Evolutionary conservation across 2,329 filamentous ascomycete species (phyloP), one percentile per base, ranked within the genome.

Genomic region (Alternaria brassicicola): DNA sequence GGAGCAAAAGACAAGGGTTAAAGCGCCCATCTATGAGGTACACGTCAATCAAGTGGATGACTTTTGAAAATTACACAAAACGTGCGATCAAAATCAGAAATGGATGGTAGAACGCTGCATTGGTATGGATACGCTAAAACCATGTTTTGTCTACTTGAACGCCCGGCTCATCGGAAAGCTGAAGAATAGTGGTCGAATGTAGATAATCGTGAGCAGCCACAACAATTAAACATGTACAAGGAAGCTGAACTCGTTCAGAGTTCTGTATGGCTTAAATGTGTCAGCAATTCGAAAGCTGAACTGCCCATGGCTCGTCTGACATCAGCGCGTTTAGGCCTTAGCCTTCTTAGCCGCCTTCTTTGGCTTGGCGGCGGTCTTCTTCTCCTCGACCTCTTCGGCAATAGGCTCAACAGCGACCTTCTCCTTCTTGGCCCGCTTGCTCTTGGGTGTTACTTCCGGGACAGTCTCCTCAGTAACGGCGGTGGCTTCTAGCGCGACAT

Each of bases 331-430:
- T 63, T 43, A 68, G 48, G 66, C 66, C 53, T 72, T 71, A 7
- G 55, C 57, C 57, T 72, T 72, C 65, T 69, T 74, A 8, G 66
- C 60, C 55, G 17, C 35, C 17, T 74, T 73, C 65, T 70, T 71
- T 1, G 64, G 45, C 56, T 66, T 59, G 13, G 45, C 21, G 7
- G 39, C 39, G 6, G 25, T 19, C 64, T 71, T 68, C 62, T 71
- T 68, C n/a, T 66, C 65, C 26, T 60, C 48, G 7, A 59, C 52
- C 12, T 55, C 58, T n/a, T 63, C 68, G 6, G 30, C 61, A n/a
- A 57, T 55, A 4, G 53, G 46, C 9, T 57, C 65, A 19, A 63
- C 64, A 21, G 47, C 43, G 26, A 33, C 31, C 26, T 36, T 35
- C 30, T 60, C 65, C 41, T 71, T 69, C 61, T 70, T 70, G 30